Evolutionary conservation across 2,329 filamentous ascomycete genomes (phyloP).

Genomic region (Epichloe sibirici): DNA sequence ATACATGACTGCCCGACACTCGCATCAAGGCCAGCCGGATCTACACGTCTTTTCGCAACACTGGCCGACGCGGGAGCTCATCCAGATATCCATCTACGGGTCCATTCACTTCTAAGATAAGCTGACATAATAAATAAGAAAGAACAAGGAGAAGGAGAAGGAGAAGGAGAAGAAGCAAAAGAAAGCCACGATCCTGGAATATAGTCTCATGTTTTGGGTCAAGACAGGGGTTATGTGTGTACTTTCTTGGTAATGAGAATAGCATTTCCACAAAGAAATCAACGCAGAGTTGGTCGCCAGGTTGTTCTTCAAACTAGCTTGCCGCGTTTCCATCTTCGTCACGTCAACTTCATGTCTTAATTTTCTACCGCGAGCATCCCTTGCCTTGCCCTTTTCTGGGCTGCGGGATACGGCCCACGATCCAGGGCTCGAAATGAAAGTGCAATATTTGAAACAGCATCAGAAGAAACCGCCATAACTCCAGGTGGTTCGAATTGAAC

Average conservation of each 20-base stretch:
- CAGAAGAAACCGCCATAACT: background rate
- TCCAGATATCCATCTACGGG: constrained; percentile 3
- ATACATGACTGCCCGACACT: background rate
- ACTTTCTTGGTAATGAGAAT: background rate
- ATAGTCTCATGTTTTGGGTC: background rate
- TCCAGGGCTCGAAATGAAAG: background rate
- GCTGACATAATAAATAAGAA: background rate
- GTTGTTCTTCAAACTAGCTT: background rate
- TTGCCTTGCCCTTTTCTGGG: background rate
- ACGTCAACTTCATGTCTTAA: background rate
- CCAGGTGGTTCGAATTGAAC: background rate
- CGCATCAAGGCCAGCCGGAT: background rate
- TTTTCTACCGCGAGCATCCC: background rate
- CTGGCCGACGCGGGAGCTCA: background rate
- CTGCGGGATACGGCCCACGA: background rate
- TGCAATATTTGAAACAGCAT: too few relatives aligned
- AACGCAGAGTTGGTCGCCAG: constrained; percentile 1
- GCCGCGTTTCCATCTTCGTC: background rate
- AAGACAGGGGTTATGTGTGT: background rate
- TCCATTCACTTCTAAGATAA: background rate
- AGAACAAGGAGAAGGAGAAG: background rate
- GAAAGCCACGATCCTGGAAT: background rate
- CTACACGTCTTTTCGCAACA: constrained; percentile 2
- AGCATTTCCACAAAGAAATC: background rate
- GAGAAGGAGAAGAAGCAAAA: background rate